These are phyloP conservation scores for Stachybotrys chlorohalonatus DNA, from an alignment of 2,329 filamentous ascomycete species.

Conservation along the genomic window DNA sequence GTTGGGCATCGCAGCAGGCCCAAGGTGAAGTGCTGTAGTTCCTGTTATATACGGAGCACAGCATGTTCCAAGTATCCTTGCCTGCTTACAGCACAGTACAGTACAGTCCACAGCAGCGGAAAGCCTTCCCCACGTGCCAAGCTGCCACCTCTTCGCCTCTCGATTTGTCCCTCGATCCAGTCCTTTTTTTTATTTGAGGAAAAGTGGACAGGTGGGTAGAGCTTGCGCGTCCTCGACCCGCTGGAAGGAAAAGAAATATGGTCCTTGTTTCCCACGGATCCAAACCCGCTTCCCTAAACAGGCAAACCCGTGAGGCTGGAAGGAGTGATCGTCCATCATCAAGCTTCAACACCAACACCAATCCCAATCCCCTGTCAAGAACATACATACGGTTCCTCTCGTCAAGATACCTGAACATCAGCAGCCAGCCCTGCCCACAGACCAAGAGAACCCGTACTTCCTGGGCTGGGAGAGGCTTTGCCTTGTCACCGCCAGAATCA, in stretches of 20 bases:
- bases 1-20: too few relatives aligned
- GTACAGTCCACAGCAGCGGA: background rate
- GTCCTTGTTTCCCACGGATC: background rate
- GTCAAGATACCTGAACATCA: background rate
- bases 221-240: background rate
- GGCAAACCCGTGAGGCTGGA: background rate
- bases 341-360: background rate
- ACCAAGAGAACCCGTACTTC: too few relatives aligned
- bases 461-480: background rate
- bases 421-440: too few relatives aligned
- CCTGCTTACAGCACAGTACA: too few relatives aligned
- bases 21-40: too few relatives aligned
- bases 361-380: too few relatives aligned
- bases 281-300: background rate
- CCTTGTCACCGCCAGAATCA: background rate
- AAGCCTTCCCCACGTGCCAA: background rate
- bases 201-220: background rate
- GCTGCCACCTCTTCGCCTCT: background rate
- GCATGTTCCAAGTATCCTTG: too few relatives aligned
- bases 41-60: too few relatives aligned
- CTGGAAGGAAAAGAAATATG: background rate
- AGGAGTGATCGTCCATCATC: background rate
- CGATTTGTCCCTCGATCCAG: background rate
- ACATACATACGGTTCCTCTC: background rate
- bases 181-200: background rate